Evolutionary conservation across 2,329 filamentous ascomycete genomes (phyloP).

Genomic region (Ophiostoma piceae): DNA sequence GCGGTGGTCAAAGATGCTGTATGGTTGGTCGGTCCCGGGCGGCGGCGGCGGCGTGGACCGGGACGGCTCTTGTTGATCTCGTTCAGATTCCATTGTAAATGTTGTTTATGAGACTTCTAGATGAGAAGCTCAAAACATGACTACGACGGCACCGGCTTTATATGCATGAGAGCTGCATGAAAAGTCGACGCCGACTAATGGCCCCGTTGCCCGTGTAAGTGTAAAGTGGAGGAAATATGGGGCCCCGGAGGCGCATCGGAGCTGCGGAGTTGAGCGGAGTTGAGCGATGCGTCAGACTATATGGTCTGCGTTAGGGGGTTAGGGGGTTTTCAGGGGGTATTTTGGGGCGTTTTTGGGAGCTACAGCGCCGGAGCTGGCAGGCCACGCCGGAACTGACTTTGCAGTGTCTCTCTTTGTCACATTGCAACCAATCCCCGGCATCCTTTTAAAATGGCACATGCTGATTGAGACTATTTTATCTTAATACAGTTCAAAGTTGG

Average conservation of each 20-base stretch:
- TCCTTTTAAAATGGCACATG: not conserved
- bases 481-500: not conserved
- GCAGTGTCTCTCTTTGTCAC: not conserved
- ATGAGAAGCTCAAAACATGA: not conserved
- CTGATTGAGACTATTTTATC: not conserved
- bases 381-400: too few relatives aligned
- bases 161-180: not conserved
- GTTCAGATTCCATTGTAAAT: not conserved
- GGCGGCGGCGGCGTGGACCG: not conserved
- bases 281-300: not conserved
- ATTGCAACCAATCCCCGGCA: not conserved
- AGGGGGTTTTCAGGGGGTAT: too few relatives aligned
- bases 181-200: not conserved
- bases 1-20: slow-evolving; percentile 47
- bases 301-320: not conserved
- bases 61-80: not conserved
- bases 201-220: slow-evolving; percentile 10
- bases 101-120: not conserved
- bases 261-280: slow-evolving; percentile 8
- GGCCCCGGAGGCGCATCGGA: slow-evolving; percentile 12
- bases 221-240: slow-evolving; percentile 5
- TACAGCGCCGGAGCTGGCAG: too few relatives aligned
- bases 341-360: too few relatives aligned
- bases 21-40: slow-evolving; percentile 32
- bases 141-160: slow-evolving; percentile 9